Evolutionary conservation across 164 flowering plant genomes (phyloP), one percentile per base, ranked within the genome.

Genomic region (Warburgia ugandensis): DNA sequence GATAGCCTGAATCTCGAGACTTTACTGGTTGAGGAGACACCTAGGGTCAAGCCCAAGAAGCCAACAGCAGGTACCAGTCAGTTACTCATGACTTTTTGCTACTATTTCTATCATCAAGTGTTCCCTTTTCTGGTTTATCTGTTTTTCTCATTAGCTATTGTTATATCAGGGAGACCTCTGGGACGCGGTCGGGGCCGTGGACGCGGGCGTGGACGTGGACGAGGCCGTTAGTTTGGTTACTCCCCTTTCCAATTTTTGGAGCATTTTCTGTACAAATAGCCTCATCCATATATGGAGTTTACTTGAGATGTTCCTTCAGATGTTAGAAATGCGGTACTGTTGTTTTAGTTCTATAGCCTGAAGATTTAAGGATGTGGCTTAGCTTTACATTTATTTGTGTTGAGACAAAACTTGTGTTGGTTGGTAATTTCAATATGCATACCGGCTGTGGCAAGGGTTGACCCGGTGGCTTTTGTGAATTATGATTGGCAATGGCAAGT

Each of bases 121-220:
- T 19, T 31, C 21, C 37, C 20, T 29, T 23, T 31, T 10, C 25
- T 11, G 19, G 46, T 42, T 42, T 26, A 3, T 2, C 19, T 17
- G 6, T 8, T 17, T 21, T 20, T 35, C 16, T 27, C 21, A 28
- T 40, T 3, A 26, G 14, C 7, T 7, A 16, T n/a, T 51, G 27
- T 28, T 6, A 30, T 19, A 28, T 45, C 73, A 84, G 94, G 96
- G 64, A 82, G 64, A 57, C 71, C 94, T 58, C 9, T 80, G 70
- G 96, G 96, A 25, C 96, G 96, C 33, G 94, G 94, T 19, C 62
- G 94, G 27, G 96, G 96, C 31, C 77, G 97, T 17, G 95, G 97
- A 9, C 94, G 97, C 35, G 92, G 97, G 0, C 86, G 94, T 14
- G 96, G 94, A 12, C 88, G 97, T 58, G 97, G 88, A 3, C 64